Evolutionary conservation across 2,329 filamentous ascomycete species (phyloP).

Genomic region (Cordyceps pruinosa): DNA sequence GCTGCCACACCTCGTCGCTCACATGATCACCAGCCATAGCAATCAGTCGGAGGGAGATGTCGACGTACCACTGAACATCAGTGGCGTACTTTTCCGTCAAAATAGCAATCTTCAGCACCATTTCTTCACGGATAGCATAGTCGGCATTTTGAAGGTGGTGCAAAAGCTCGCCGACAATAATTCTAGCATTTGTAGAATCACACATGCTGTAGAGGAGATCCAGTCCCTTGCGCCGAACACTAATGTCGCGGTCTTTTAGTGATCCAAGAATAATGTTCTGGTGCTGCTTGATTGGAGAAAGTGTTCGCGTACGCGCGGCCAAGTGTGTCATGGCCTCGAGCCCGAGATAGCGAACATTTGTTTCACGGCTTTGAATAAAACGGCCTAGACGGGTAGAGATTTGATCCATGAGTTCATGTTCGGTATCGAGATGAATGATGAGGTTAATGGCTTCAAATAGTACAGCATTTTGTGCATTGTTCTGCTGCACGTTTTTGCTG

Average conservation of each 20-base stretch:
- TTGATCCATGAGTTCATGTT: conserved; percentile 90
- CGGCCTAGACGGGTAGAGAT: conserved; percentile 86
- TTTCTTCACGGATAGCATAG: conserved; percentile 96
- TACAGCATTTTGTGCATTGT: conserved; percentile 97
- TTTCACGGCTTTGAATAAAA: conserved; percentile 95
- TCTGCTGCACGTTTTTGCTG: conserved; percentile 98
- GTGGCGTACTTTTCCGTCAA: conserved; percentile 97
- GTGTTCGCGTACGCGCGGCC: conserved; percentile 83
- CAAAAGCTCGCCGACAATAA: conserved; percentile 87
- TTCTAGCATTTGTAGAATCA: conserved; percentile 85
- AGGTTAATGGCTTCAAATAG: conserved; percentile 98
- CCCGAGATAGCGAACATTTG: conserved; percentile 92
- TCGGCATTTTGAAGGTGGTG: conserved; percentile 95
- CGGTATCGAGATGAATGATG: conserved; percentile 94
- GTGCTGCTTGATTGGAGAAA: conserved; percentile 97
- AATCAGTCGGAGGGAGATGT: conserved; percentile 89
- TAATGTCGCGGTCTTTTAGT: conserved; percentile 91
- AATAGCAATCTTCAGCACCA: conserved; percentile 98
- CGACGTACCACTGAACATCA: conserved; percentile 98
- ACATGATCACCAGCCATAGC: conserved; percentile 97
- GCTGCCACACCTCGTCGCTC: conserved; percentile 98
- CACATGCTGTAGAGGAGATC: conserved; percentile 99
- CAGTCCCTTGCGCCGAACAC: conserved; percentile 88
- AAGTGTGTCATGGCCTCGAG: conserved; percentile 98
- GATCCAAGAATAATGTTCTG: conserved; percentile 94